phyloP scores from a whole-genome alignment of 768 basidiomycete species.

The Rhodotorula paludigena region DNA sequence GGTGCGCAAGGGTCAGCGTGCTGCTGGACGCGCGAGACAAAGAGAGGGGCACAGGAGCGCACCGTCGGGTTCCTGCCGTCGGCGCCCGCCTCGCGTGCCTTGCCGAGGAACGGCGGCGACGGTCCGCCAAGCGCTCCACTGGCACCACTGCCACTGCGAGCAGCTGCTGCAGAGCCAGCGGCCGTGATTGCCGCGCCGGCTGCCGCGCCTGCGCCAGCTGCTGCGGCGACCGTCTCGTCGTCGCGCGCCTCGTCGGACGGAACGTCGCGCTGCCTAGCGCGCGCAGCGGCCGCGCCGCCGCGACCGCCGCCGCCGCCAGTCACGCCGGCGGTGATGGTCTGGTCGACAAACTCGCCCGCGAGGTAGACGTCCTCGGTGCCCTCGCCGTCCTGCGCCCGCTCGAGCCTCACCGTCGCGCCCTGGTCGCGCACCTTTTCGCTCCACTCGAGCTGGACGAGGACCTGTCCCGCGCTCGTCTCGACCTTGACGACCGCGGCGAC shows the following conservation, averaged over 20 bases:
- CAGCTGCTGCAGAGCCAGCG: too few species aligned
- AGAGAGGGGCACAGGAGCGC: too few species aligned
- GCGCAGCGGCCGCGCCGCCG: background rate
- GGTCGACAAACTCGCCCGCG: constrained; percentile 22
- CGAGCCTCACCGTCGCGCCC: constrained; percentile 6
- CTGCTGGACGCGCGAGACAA: too few species aligned
- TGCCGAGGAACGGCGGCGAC: too few species aligned
- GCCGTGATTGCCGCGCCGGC: too few species aligned
- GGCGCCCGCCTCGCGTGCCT: too few species aligned
- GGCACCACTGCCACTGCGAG: too few species aligned
- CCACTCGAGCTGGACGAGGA: constrained; percentile 24
- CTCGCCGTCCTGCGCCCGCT: constrained; percentile 6
- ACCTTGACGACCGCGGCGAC: constrained; percentile 21
- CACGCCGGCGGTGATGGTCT: constrained; percentile 17
- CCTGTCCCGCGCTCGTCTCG: constrained; percentile 16
- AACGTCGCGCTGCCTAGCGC: background rate
- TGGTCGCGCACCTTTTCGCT: constrained; percentile 18
- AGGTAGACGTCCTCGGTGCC: constrained; percentile 29
- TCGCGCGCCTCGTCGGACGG: background rate
- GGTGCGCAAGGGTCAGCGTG: too few species aligned
- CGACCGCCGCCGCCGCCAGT: background rate
- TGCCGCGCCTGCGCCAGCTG: too few species aligned
- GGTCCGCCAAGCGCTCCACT: too few species aligned
- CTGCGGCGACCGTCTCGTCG: too few species aligned
- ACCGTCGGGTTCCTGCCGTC: too few species aligned